Evolutionary conservation across 2,329 filamentous ascomycete species (phyloP), one percentile per base, ranked within the genome.

Genomic region (Penicillium crustosum): DNA sequence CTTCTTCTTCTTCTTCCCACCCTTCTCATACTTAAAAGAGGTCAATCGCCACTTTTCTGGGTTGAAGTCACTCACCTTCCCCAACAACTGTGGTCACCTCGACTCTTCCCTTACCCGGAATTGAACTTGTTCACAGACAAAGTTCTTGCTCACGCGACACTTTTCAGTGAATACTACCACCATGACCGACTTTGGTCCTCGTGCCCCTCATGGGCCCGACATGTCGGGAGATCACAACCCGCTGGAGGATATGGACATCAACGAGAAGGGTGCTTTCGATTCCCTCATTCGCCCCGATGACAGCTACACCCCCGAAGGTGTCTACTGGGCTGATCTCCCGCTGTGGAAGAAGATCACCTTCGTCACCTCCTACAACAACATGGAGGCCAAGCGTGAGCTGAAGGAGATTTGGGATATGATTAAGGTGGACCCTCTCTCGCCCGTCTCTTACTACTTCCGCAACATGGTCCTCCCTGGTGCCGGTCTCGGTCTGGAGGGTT

Each of bases 381-480:
- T 80, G 44, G 93, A 96, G 75, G 80, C 89, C 52, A 81, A 78
- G 65, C 80, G 82, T 53, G 93, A 97, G 78, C 78, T 89, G 41
- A 70, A 67, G 23, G 78, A 78, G 36, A 87, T 94, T 63, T 89
- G 90, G 79, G 64, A 75, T 35, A 96, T 96, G 89, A 84, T 90
- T 70, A 96, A 95, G 81, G 82, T 86, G 55, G 91, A 97, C 70
- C 92, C 93, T 31, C 81, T 97, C 17, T 89, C 88, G 55, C 92
- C 93, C 0, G 56, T 97, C n/a, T 80, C 83, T 25, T 94, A 88
- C 82, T 97, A 97, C 75, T 89, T 95, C 73, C 86, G 87, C 70
- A 94, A 96, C 73, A 93, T 93, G 77, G 89, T 97, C 53, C 86
- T 97, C 58, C 93, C 93, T 49, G 93, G 93, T 77, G 92, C 92